Evolutionary conservation across 2,329 filamentous ascomycete species (phyloP).

Genomic region (Ophiostoma australiae): DNA sequence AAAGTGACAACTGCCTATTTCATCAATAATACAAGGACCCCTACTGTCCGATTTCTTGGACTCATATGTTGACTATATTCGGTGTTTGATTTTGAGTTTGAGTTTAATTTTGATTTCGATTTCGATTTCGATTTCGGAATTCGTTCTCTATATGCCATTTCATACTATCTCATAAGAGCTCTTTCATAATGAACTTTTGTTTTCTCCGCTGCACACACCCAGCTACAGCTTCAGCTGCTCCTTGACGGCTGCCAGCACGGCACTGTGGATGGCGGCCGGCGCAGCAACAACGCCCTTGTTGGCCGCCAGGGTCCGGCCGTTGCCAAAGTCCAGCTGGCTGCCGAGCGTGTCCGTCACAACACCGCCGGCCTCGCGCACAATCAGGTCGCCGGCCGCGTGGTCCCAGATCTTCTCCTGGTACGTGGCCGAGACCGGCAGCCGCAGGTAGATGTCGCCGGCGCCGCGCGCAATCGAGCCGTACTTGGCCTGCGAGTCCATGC

Average conservation of each 20-base stretch:
- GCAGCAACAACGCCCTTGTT: slow-evolving; percentile 96
- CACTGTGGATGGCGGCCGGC: slow-evolving; percentile 66
- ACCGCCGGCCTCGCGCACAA: slow-evolving; percentile 90
- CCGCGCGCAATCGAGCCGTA: slow-evolving; percentile 93
- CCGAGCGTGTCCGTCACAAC: slow-evolving; percentile 86
- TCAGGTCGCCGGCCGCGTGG: slow-evolving; percentile 89
- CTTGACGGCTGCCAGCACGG: slow-evolving; percentile 77
- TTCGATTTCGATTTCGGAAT: no score
- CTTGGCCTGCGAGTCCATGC: slow-evolving; percentile 98
- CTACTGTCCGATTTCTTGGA: no score
- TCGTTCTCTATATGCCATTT: neutral
- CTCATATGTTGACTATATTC: no score
- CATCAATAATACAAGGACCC: neutral
- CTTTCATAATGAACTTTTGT: neutral
- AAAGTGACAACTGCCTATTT: neutral
- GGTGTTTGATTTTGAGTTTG: no score
- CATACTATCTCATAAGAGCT: neutral
- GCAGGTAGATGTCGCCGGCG: slow-evolving; percentile 88
- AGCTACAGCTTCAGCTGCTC: slow-evolving; percentile 55
- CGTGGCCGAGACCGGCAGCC: slow-evolving; percentile 70
- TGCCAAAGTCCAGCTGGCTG: slow-evolving; percentile 77
- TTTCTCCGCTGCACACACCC: neutral
- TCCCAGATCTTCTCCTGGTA: slow-evolving; percentile 99
- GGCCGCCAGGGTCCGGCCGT: slow-evolving; percentile 75
- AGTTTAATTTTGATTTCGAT: no score